Conservation (phyloP, 306 rosid genomes). For the Rubus idaeus region DNA sequence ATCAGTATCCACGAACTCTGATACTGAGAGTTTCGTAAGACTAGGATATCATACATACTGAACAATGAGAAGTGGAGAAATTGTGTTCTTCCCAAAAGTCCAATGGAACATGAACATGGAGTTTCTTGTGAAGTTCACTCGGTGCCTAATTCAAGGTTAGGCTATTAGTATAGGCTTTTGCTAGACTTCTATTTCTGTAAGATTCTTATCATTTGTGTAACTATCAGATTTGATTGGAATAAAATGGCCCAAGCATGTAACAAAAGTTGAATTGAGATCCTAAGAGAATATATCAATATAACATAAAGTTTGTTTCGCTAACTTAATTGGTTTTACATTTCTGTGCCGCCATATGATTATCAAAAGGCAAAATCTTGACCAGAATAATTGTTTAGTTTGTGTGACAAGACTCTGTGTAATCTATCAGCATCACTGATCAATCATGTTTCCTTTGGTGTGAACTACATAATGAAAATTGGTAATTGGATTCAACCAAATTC, state of each 20-base stretch:
- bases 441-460: too few relatives aligned
- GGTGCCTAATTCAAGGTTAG: neutral
- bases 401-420: too few relatives aligned
- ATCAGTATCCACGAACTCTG: conserved; percentile 2
- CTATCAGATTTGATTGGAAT: neutral
- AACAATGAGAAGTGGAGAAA: neutral
- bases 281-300: too few relatives aligned
- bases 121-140: neutral
- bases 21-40: neutral
- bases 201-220: neutral
- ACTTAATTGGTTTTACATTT: neutral
- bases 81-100: neutral
- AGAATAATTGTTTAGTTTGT: too few relatives aligned
- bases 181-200: neutral
- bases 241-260: neutral
- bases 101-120: neutral
- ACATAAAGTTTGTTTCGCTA: too few relatives aligned
- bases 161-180: neutral
- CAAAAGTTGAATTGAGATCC: neutral
- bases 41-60: conserved; percentile 19
- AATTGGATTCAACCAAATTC: too few relatives aligned
- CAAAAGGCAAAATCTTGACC: neutral
- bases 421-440: too few relatives aligned
- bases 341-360: neutral
- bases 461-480: too few relatives aligned